Evolutionary conservation across 192 early-diverging fungal species (phyloP).

Genomic region (Phycomyces blakesleeanus): DNA sequence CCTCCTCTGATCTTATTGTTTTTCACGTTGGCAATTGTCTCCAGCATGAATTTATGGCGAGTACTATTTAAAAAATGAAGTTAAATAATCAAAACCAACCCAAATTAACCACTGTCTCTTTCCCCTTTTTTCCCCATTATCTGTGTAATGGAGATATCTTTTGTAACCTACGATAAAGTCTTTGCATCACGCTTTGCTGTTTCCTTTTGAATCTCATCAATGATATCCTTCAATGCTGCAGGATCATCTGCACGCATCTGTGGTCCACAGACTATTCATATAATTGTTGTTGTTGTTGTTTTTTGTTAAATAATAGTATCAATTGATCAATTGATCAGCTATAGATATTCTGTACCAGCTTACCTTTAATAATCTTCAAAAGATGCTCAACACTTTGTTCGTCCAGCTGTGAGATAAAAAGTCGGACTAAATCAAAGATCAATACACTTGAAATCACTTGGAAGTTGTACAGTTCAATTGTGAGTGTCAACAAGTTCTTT

Average conservation of each 20-base stretch:
- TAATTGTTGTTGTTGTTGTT: neutral
- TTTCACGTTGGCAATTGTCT: conserved; percentile 89
- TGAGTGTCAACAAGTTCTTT: conserved; percentile 75
- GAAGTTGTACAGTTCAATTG: conserved; percentile 89
- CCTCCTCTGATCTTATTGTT: conserved; percentile 82
- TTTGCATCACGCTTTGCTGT: conserved; percentile 40
- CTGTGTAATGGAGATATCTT: conserved; percentile 27
- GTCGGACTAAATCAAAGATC: conserved; percentile 80
- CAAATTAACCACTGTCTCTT: too few relatives aligned
- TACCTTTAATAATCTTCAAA: conserved; percentile 73
- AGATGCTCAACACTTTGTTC: conserved; percentile 90
- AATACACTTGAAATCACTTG: conserved; percentile 79
- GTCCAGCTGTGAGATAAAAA: conserved; percentile 63
- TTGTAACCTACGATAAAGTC: conserved; percentile 38
- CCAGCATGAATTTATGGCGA: conserved; percentile 91
- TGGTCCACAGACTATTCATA: conserved; percentile 58
- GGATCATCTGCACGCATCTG: conserved; percentile 93
- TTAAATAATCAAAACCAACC: conserved; percentile 18
- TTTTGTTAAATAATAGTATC: neutral
- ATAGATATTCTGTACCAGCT: conserved; percentile 8
- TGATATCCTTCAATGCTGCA: conserved; percentile 84
- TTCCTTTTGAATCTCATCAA: conserved; percentile 61
- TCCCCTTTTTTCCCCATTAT: too few relatives aligned
- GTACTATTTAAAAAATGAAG: conserved; percentile 26
- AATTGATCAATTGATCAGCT: neutral